phyloP scores from a whole-genome alignment of 1,139 yeast genomes.

The Debaryomyces fabryi region DNA sequence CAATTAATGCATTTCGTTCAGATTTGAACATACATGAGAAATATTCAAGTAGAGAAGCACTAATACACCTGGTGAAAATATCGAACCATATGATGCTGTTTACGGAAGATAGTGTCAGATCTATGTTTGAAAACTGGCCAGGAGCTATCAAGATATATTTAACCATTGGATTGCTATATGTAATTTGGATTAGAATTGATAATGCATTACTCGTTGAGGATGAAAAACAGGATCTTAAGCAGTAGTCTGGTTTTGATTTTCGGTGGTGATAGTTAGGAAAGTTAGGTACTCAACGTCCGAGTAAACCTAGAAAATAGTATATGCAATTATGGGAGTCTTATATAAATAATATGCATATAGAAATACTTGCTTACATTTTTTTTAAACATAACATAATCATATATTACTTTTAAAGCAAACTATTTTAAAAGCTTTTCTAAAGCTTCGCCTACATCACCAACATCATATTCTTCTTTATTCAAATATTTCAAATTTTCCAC shows the following conservation, averaged over 20 bases:
- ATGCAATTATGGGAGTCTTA: too few species aligned
- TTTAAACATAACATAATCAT: background rate
- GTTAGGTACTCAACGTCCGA: background rate
- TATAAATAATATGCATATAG: too few species aligned
- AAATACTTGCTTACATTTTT: background rate
- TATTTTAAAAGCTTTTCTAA: conserved; percentile 16
- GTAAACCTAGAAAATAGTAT: too few species aligned
- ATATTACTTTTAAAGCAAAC: background rate
- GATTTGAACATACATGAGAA: background rate
- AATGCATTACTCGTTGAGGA: background rate
- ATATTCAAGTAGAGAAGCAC: conserved; percentile 12
- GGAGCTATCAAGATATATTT: background rate
- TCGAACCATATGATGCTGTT: background rate
- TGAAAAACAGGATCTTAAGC: background rate
- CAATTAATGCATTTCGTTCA: background rate
- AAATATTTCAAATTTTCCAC: conserved; percentile 37
- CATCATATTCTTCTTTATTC: conserved; percentile 37
- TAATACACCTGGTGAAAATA: background rate
- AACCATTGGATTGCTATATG: background rate
- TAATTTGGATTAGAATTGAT: background rate
- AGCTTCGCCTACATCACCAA: conserved; percentile 44
- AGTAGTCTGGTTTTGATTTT: background rate
- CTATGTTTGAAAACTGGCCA: background rate
- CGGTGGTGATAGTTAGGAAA: background rate
- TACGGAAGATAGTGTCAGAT: background rate